Evolutionary conservation across 768 basidiomycete genomes (phyloP), one percentile per base, ranked within the genome.

Genomic region (Suillus variegatus): DNA sequence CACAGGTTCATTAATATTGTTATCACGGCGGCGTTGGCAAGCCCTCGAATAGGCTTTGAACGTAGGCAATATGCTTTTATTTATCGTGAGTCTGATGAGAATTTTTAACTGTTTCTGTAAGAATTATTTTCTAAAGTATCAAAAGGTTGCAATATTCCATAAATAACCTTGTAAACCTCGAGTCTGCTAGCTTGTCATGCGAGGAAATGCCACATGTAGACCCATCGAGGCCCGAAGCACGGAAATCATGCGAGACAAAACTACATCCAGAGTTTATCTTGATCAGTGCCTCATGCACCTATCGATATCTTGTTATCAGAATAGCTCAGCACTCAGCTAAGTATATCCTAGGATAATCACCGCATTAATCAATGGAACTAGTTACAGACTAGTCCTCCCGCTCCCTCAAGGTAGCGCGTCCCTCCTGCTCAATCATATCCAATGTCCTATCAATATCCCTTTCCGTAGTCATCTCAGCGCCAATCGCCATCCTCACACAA

Each of bases 401-500:
- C 43, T 72, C 76, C 65, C 79, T 68, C 22, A 90, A 64, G 0
- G 84, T 78, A n/a, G 70, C 69, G 54, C 76, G 70, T 0, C 87
- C 92, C 68, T 90, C 90, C 66, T 83, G 79, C 44, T 80, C 75
- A 22, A 96, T 73, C 38, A 87, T 72, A 6, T 79, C 78, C 80
- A 85, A 94, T 0, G 90, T 90, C 8, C 74, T 69, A 41, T 79
- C 72, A 7, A 97, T 83, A 74, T 96, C 90, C 14, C 72, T 72
- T 72, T 86, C 84, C 47, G 83, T 82, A 6, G 94, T 95, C 47
- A 84, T 78, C 47, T 83, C 79, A 2, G 90, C 86, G 0, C 95
- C 95, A 25, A 95, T 82, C 1, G 89, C 92, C 40, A 96, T 79
- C 1, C 95, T 83, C 32, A 97, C 80, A 72, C 93, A 95, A 67